Evolutionary conservation across 176 grass and related monocot genomes (phyloP).

Genomic region (Eleusine indica): DNA sequence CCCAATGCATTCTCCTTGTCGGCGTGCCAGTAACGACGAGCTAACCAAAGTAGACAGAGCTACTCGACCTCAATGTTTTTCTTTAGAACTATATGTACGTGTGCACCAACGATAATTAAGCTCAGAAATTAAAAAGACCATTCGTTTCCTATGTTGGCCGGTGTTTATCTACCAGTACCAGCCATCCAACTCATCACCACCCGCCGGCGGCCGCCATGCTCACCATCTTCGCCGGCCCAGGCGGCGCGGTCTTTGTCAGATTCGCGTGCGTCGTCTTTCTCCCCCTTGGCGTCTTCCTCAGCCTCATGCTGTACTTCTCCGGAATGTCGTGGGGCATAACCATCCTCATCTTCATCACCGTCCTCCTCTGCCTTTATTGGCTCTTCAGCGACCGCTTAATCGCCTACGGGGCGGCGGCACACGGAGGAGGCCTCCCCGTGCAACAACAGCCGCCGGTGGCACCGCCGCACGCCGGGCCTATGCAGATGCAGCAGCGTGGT

Average conservation of each 20-base stretch:
- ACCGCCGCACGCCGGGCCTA: not conserved
- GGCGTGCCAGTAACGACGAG: not conserved
- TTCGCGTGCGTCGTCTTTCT: not conserved
- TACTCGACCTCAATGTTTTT: not conserved
- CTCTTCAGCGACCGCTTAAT: not conserved
- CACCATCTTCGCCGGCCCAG: not conserved
- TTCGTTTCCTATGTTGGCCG: not conserved
- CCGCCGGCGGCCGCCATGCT: not conserved
- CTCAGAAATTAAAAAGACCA: not conserved
- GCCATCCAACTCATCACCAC: too few species aligned
- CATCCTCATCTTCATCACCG: not conserved
- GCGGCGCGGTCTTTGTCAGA: not conserved
- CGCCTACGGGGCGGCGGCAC: not conserved
- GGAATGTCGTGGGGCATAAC: not conserved
- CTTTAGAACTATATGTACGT: not conserved
- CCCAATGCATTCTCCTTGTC: not conserved
- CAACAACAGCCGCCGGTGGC: not conserved
- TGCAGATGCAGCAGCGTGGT: not conserved
- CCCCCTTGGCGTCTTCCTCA: not conserved
- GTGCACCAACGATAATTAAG: not conserved
- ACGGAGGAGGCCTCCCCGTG: not conserved
- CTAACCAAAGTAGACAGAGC: not conserved
- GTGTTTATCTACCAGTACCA: too few species aligned
- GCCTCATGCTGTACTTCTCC: not conserved
- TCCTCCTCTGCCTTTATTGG: not conserved